Evolutionary conservation across 176 grass and related monocot species (phyloP).

Genomic region (Paspalum vaginatum): DNA sequence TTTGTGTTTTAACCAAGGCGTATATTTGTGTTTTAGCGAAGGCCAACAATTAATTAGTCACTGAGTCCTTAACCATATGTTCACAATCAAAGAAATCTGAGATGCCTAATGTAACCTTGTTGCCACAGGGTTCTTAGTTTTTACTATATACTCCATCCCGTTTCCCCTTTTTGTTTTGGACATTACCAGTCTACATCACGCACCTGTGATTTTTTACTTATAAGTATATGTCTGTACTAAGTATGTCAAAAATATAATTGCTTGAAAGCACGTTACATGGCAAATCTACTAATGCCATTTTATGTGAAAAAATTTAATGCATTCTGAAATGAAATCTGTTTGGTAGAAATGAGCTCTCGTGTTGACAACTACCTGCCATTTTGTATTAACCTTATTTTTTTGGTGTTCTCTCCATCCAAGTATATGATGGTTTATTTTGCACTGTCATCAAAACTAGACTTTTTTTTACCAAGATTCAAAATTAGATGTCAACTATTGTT

Average conservation of each 20-base stretch:
- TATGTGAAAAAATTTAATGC: neutral
- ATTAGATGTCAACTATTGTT: neutral
- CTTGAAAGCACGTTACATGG: neutral
- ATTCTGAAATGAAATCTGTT: neutral
- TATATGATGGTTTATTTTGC: neutral
- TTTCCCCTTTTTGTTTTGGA: neutral
- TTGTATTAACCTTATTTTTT: neutral
- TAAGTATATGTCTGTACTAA: neutral
- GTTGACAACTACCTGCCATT: neutral
- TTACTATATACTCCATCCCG: too few species aligned
- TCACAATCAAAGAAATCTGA: slow-evolving; percentile 5
- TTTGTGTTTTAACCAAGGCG: too few species aligned
- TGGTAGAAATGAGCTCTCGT: neutral
- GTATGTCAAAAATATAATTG: neutral
- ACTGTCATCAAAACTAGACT: neutral
- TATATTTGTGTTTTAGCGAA: neutral
- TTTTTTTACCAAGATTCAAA: neutral
- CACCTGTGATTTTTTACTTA: neutral
- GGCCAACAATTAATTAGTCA: slow-evolving; percentile 11
- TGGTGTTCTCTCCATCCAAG: neutral
- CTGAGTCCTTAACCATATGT: neutral
- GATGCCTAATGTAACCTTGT: slow-evolving; percentile 15
- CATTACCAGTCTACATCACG: neutral
- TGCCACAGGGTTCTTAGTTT: neutral
- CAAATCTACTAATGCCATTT: neutral